Evolutionary conservation across 495 filamentous ascomycete species (phyloP), one percentile per base, ranked within the genome.

Genomic region (Haplographium delicatum): DNA sequence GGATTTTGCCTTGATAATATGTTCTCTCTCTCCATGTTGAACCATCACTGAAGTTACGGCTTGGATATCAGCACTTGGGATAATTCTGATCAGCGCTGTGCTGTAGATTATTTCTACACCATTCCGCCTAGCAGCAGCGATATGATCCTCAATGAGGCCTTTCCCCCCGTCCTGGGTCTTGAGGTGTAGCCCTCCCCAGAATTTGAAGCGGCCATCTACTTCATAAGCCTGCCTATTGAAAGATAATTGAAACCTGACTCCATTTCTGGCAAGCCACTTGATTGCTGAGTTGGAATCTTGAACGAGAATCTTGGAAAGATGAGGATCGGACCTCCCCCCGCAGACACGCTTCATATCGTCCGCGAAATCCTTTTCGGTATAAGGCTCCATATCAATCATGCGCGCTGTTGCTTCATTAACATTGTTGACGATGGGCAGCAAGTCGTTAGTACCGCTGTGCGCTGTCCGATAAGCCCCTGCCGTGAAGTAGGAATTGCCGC

Each of bases 141-240:
- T 56, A 51, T 79, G 66, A 44, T 75, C 66, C 24, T 69, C 47
- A 16, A 82, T 66, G 0, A 85, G 59, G 0, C 79, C 76, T 46
- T 81, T 80, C 0, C 81, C 80, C 4, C 72, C 76, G 65, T 81
- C 74, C 42, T 74, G 54, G 13, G 75, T 78, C 47, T 71, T 80
- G 31, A 84, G 54, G 4, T 65, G 67, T 48, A 85, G 57, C 0
- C 80, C 80, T 15, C 82, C 81, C 78, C 78, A 84, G 54, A 85
- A 84, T 50, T 78, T 79, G 42, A 66, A 70, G 10, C 73, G 63
- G 7, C 72, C 76, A 44, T 76, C 64, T 5, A 82, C 68, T 34
- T 75, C 55, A 44, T 76, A 84, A 0, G 81, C 75, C 57, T 85
- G 80, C 1, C 82, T 68, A 43, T 82, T 78, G 61, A 83, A 84